phyloP scores from a whole-genome alignment of 306 rosid genomes.

The Hippophae gyantsensis region DNA sequence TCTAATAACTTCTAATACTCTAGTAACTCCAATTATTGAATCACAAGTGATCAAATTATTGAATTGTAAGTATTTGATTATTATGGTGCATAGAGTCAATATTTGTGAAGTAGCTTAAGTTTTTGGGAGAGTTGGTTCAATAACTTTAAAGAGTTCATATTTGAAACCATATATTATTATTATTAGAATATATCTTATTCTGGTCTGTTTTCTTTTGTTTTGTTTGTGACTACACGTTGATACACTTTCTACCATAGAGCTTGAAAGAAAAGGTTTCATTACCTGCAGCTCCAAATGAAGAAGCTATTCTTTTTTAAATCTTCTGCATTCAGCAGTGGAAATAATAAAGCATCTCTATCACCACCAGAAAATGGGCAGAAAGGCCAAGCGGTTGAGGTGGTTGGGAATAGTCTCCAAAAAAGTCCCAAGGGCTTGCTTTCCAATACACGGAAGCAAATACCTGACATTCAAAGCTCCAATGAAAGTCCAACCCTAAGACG shows the following conservation, averaged over 20 bases:
- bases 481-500: conserved; percentile 57
- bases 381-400: conserved; percentile 26
- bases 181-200: too few species aligned
- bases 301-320: conserved; percentile 77
- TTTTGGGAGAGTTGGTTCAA: too few species aligned
- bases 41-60: too few species aligned
- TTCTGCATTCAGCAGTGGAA: conserved; percentile 51
- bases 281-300: conserved; percentile 48
- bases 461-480: conserved; percentile 38
- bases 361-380: conserved; percentile 35
- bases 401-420: conserved; percentile 30
- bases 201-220: too few species aligned
- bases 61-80: too few species aligned
- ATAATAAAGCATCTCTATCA: conserved; percentile 36
- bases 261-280: conserved; percentile 26
- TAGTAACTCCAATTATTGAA: too few species aligned
- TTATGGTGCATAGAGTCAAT: too few species aligned
- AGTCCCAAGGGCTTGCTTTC: conserved; percentile 37
- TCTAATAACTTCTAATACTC: too few species aligned
- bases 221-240: too few species aligned
- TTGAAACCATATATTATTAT: too few species aligned
- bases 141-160: too few species aligned
- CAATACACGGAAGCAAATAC: conserved; percentile 46
- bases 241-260: conserved; percentile 16
- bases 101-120: too few species aligned